Evolutionary conservation across 2,329 filamentous ascomycete species (phyloP), one percentile per base, ranked within the genome.

Genomic region (Tolypocladium ophioglossoides): DNA sequence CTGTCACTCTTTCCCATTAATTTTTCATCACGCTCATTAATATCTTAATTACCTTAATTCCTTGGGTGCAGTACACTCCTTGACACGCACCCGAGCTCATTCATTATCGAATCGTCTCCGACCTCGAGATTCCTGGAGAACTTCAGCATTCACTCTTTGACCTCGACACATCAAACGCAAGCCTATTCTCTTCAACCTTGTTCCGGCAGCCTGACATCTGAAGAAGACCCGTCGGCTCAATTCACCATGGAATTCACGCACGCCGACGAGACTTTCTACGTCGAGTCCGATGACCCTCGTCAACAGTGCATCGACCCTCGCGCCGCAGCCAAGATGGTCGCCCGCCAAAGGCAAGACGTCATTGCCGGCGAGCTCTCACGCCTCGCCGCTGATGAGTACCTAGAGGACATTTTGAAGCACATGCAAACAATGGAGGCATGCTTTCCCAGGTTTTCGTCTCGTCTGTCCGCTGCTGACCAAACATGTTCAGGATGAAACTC

Each of bases 351-450:
- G 64, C 92, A 96, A 72, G 89, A 92, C 67, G 86, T 87, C 61
- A 87, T 97, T 63, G 91, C 87, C 57, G 88, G 91, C 67, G 89
- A 97, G 69, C 82, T 97, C 61, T 96, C 91, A 48, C 84, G 85
- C 62, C 76, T 88, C 62, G 90, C 91, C 51, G 85, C 84, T 57
- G 90, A 95, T 54, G 91, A 96, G 74, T 96, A 97, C 68, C 82
- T 95, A 63, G 90, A 96, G 70, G 92, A 97, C 69, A 87, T 96
- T 68, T 84, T 97, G 74, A 82, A 87, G 67, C 92, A 97, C 74
- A 94, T 96, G 87, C 83, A 90, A 69, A 80, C 88, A 66, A 96
- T 99, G 92, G 94, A 99, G 84, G 83, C 83, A 67, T 62, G 78
- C 65, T 56, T 38, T 11, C 34, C 22, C 16, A 14, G 18, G 6